phyloP scores from a whole-genome alignment of 1,139 yeast species.

The Hyphopichia pseudoburtonii region DNA sequence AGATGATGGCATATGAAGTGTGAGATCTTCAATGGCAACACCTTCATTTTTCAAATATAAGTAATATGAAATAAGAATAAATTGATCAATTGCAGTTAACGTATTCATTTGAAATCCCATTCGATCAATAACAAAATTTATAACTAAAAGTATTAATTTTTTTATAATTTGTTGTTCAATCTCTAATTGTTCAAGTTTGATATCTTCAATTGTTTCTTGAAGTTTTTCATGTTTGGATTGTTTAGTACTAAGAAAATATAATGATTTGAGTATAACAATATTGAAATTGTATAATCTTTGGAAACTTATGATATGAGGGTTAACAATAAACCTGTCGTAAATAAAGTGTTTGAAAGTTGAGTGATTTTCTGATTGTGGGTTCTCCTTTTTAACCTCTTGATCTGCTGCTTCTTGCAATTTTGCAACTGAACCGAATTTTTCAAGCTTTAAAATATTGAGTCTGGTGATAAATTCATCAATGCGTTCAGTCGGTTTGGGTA shows the following conservation, averaged over 20 bases:
- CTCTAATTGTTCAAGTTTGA: conserved; percentile 13
- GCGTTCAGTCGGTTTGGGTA: too few species aligned
- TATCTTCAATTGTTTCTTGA: conserved; percentile 3
- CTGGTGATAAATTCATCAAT: too few species aligned
- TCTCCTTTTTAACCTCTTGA: too few species aligned
- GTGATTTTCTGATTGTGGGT: background rate
- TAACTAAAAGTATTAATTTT: conserved; percentile 19
- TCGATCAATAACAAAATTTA: conserved; percentile 10
- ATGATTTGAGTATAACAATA: conserved; percentile 19
- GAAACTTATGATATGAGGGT: conserved; percentile 16
- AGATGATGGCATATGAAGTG: too few species aligned
- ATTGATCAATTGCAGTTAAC: conserved; percentile 23
- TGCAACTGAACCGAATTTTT: too few species aligned
- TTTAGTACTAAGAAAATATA: conserved; percentile 7
- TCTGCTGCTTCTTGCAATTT: too few species aligned
- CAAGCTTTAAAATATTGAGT: too few species aligned
- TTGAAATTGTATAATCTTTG: conserved; percentile 33
- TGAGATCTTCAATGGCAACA: background rate
- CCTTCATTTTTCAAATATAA: conserved; percentile 11
- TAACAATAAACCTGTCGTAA: conserved; percentile 21
- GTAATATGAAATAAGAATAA: conserved; percentile 22
- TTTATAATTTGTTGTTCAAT: conserved; percentile 15
- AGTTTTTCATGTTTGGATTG: background rate
- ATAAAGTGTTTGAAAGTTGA: conserved; percentile 10
- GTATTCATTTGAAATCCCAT: background rate